Percentiles rank a stretch among this genome's conserved stretches.
These are phyloP conservation scores for Goffeauzyma gilvescens DNA, from an alignment of 768 basidiomycete genomes.

Conservation along the genomic window DNA sequence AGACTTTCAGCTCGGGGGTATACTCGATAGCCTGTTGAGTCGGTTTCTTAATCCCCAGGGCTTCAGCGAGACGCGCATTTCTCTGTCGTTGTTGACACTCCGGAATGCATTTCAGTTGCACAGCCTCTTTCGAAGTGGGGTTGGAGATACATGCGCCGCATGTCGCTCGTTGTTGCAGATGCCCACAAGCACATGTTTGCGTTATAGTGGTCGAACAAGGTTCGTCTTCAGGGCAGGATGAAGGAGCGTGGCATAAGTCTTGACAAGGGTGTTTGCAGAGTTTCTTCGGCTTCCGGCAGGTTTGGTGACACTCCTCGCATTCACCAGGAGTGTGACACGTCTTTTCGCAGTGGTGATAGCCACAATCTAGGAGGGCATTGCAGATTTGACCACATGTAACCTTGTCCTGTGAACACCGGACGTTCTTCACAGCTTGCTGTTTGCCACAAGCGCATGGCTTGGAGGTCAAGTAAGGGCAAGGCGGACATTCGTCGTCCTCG, in stretches of 20 bases:
- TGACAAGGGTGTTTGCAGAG: conserved; percentile 61
- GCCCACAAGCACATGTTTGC: conserved; percentile 63
- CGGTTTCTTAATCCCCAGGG: conserved; percentile 57
- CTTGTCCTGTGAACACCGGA: conserved; percentile 67
- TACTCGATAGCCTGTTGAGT: conserved; percentile 36
- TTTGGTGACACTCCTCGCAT: conserved; percentile 56
- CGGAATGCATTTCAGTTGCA: conserved; percentile 51
- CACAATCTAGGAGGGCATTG: conserved; percentile 51
- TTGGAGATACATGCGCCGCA: conserved; percentile 47
- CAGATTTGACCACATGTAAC: conserved; percentile 72
- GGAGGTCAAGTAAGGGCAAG: conserved; percentile 60
- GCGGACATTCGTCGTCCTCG: conserved; percentile 57
- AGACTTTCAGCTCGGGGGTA: conserved; percentile 43
- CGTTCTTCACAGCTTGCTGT: conserved; percentile 58
- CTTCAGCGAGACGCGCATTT: conserved; percentile 73
- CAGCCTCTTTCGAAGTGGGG: conserved; percentile 36
- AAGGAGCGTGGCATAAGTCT: conserved; percentile 67
- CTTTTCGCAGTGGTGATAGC: conserved; percentile 71
- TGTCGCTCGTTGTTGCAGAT: conserved; percentile 50
- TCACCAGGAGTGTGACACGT: conserved; percentile 55
- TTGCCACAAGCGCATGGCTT: conserved; percentile 71
- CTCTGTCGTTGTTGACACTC: conserved; percentile 72
- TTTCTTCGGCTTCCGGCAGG: conserved; percentile 72
- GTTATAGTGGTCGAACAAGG: conserved; percentile 50
- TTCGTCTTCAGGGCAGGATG: conserved; percentile 57